Percentiles rank a stretch among this genome's conserved stretches.
Evolutionary conservation across 2,329 filamentous ascomycete species (phyloP).

Genomic region (Pseudogymnoascus verrucosus): DNA sequence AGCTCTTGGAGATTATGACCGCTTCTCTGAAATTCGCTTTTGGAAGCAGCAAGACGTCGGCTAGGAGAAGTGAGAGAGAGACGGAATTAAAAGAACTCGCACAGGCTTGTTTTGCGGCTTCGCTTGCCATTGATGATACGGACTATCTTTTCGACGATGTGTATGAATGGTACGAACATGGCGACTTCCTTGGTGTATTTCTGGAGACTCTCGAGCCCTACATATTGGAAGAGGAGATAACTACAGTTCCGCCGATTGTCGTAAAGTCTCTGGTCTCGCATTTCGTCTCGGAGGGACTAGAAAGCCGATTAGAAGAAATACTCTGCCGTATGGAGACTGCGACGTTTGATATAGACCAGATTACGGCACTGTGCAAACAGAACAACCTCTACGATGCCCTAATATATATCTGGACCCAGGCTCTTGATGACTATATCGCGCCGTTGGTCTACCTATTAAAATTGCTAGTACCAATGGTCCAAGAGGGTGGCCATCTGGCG

Average conservation of each 20-base stretch:
- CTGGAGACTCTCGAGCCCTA: conserved; percentile 83
- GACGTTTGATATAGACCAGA: conserved; percentile 89
- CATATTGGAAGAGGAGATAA: conserved; percentile 71
- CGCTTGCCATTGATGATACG: conserved; percentile 65
- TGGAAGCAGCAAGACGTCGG: conserved; percentile 49
- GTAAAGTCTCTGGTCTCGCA: conserved; percentile 80
- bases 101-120: conserved; percentile 75
- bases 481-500: conserved; percentile 43
- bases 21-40: conserved; percentile 89
- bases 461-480: conserved; percentile 54
- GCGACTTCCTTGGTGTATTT: conserved; percentile 64
- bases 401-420: conserved; percentile 94
- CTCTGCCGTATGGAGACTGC: conserved; percentile 86
- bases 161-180: conserved; percentile 83
- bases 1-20: conserved; percentile 85
- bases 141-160: conserved; percentile 88
- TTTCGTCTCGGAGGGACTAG: conserved; percentile 68
- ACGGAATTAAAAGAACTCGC: conserved; percentile 68
- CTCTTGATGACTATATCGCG: conserved; percentile 80
- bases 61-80: conserved; percentile 34
- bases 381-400: conserved; percentile 90
- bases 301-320: conserved; percentile 80
- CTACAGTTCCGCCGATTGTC: conserved; percentile 67
- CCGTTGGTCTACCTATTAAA: conserved; percentile 76
- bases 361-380: conserved; percentile 83